These are phyloP conservation scores for Candida alai DNA, from an alignment of 805 yeast species.

Conservation along the genomic window DNA sequence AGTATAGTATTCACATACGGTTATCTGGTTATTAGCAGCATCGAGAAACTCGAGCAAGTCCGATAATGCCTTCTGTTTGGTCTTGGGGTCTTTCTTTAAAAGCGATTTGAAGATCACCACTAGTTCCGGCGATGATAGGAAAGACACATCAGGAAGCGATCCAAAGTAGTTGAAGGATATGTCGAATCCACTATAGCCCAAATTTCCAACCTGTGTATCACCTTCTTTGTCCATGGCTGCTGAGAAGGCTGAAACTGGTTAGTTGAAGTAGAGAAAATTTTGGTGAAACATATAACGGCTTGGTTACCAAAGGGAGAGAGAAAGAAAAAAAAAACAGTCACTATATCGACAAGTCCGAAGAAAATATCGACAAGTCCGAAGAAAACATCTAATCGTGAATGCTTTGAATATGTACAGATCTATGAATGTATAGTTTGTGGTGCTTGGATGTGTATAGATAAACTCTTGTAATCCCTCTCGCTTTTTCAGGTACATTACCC, in stretches of 20 bases:
- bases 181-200: conserved; percentile 39
- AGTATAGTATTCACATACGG: conserved; percentile 45
- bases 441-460: not conserved
- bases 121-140: conserved; percentile 41
- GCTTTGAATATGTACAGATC: too few relatives aligned
- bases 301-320: too few relatives aligned
- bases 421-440: not conserved
- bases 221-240: conserved; percentile 2
- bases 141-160: conserved; percentile 62
- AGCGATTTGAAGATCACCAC: conserved; percentile 70
- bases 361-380: too few relatives aligned
- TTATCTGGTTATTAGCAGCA: conserved; percentile 13
- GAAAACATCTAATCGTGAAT: too few relatives aligned
- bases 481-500: too few relatives aligned
- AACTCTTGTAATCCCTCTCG: too few relatives aligned
- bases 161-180: conserved; percentile 72
- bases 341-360: too few relatives aligned
- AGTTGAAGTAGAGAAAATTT: not conserved
- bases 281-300: too few relatives aligned
- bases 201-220: conserved; percentile 12
- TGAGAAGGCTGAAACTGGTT: not conserved
- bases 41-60: conserved; percentile 44
- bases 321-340: not conserved
- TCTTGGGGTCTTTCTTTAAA: conserved; percentile 75
- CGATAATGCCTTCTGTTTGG: conserved; percentile 73